Evolutionary conservation across 306 rosid species (phyloP), one percentile per base, ranked within the genome.

Genomic region (Sophora flavescens): DNA sequence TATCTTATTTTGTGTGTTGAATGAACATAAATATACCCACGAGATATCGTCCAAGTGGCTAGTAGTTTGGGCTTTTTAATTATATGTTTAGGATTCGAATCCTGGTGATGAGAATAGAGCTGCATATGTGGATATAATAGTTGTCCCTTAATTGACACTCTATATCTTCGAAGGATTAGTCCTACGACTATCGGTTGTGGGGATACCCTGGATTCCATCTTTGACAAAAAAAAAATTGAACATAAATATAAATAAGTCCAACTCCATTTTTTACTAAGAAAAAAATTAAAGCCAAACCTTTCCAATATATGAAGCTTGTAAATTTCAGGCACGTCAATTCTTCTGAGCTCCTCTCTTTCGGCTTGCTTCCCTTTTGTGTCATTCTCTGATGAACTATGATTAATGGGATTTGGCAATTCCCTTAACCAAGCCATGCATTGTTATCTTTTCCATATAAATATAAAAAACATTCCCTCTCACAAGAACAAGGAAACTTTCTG

Each of bases 201-300:
- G n/a, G n/a, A n/a, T n/a, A n/a, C n/a, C n/a, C n/a, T n/a, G n/a
- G n/a, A n/a, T n/a, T n/a, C n/a, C n/a, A n/a, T n/a, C n/a, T n/a
- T n/a, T n/a, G n/a, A n/a, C n/a, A n/a, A n/a, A n/a, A n/a, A n/a
- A n/a, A n/a, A n/a, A n/a, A n/a, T n/a, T 22, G 22, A 22, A 22
- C 22, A 22, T 22, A 22, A 22, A 22, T 22, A 22, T 22, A 22
- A n/a, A 30, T 0, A 59, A 50, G 36, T 48, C 84, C 50, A 13
- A 17, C 6, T 50, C 38, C 47, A 66, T 57, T 39, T 51, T 16
- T 75, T 72, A 64, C n/a, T 51, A 18, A 15, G 32, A 2, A 15
- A 10, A 30, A 64, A 52, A 38, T n/a, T n/a, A 56, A 66, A 66
- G 81, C 12, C 1, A 51, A 57, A 17, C 41, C 50, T 68, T 58